Percentiles rank a stretch among this genome's conserved stretches.
Conservation (phyloP, 139 green algal genomes). For the Mesostigma viride region DNA sequence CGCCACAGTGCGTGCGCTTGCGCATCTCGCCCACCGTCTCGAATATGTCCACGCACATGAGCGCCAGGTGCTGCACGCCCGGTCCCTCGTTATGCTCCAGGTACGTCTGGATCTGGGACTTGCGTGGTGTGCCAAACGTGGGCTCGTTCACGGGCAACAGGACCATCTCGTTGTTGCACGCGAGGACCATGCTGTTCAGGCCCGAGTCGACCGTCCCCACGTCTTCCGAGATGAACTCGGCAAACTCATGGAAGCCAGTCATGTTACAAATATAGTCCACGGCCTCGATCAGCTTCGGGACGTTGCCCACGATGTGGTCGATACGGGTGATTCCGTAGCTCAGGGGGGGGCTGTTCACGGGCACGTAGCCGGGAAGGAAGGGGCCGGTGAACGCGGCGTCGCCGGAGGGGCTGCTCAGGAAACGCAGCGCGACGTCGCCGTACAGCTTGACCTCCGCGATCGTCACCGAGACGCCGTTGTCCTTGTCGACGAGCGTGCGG, state of each 20-base stretch:
- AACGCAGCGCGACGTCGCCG: constrained; percentile 84
- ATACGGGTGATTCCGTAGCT: constrained; percentile 68
- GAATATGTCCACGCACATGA: constrained; percentile 92
- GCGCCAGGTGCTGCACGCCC: constrained; percentile 92
- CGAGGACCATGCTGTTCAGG: constrained; percentile 59
- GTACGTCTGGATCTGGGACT: constrained; percentile 83
- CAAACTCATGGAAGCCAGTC: constrained; percentile 93
- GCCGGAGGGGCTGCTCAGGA: constrained; percentile 29
- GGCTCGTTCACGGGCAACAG: constrained; percentile 94
- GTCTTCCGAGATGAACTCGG: constrained; percentile 91
- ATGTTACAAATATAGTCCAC: constrained; percentile 74
- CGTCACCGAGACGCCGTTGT: constrained; percentile 8
- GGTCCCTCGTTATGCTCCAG: constrained; percentile 94
- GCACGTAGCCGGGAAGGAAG: constrained; percentile 68
- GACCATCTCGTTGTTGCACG: constrained; percentile 88
- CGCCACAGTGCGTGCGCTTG: constrained; percentile 38
- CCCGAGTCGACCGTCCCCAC: constrained; percentile 80
- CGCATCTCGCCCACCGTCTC: constrained; percentile 64
- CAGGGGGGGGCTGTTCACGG: constrained; percentile 26
- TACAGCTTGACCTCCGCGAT: constrained; percentile 82
- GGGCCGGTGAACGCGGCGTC: constrained; percentile 37
- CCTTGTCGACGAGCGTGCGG: constrained; percentile 31
- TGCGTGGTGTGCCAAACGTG: constrained; percentile 76
- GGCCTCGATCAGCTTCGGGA: constrained; percentile 56
- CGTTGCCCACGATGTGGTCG: constrained; percentile 94